Evolutionary conservation across 1,139 yeast genomes (phyloP).

Genomic region (Zygosaccharomyces sapae): DNA sequence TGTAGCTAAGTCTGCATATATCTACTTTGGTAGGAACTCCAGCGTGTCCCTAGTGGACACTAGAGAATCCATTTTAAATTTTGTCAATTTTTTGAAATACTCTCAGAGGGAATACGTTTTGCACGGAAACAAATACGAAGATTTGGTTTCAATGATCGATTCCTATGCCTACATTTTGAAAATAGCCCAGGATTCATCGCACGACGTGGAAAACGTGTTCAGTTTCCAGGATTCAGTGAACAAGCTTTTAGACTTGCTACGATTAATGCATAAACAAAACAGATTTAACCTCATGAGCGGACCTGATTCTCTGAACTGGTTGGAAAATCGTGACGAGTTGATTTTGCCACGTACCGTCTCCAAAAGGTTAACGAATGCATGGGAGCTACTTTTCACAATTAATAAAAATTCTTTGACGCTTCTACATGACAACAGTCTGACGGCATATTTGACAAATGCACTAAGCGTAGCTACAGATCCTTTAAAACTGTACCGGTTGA

Average conservation of each 20-base stretch:
- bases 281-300: conserved; percentile 20
- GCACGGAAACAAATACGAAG: conserved; percentile 20
- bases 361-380: conserved; percentile 21
- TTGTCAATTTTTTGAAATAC: conserved; percentile 30
- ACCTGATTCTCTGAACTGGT: conserved; percentile 23
- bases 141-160: conserved; percentile 29
- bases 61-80: conserved; percentile 30
- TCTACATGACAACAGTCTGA: conserved; percentile 32
- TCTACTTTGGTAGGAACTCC: conserved; percentile 18
- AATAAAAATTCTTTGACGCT: conserved; percentile 17
- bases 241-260: conserved; percentile 15
- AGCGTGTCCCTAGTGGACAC: conserved; percentile 13
- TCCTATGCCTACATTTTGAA: conserved; percentile 21
- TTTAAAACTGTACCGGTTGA: conserved; percentile 20
- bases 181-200: conserved; percentile 9
- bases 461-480: conserved; percentile 19
- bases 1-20: conserved; percentile 31
- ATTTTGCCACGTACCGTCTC: conserved; percentile 25
- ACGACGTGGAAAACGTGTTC: conserved; percentile 22
- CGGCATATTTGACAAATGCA: conserved; percentile 31
- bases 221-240: conserved; percentile 13
- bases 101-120: conserved; percentile 24
- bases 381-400: conserved; percentile 27
- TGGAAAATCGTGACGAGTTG: conserved; percentile 20
- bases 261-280: conserved; percentile 20